Evolutionary conservation across 2,329 filamentous ascomycete species (phyloP).

Genomic region (Fusarium duplospermum): DNA sequence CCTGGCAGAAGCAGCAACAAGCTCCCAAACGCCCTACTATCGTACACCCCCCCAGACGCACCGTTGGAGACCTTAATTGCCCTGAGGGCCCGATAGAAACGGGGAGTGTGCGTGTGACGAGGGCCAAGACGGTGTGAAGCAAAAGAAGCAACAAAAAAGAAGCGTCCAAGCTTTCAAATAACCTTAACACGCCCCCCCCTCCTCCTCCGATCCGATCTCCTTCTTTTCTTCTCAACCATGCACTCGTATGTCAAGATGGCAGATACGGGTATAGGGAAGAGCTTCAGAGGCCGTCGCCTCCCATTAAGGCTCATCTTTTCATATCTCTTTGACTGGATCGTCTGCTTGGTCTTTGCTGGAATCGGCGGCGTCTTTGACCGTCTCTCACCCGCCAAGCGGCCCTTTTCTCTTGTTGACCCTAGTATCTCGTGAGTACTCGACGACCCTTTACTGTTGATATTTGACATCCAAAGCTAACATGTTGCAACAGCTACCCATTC

Average conservation of each 20-base stretch:
- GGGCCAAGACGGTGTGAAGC: not conserved
- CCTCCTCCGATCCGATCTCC: constrained; percentile 17
- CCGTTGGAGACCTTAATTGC: not conserved
- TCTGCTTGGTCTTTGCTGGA: constrained; percentile 69
- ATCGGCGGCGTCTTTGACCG: constrained; percentile 69
- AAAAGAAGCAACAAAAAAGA: not conserved
- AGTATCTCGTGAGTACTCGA: constrained; percentile 73
- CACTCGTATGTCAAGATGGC: constrained; percentile 43
- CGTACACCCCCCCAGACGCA: not conserved
- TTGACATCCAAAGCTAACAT: constrained; percentile 5
- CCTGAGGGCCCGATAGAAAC: not conserved
- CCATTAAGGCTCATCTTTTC: constrained; percentile 63
- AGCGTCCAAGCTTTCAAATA: constrained; percentile 3
- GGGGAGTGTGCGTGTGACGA: constrained; percentile 1
- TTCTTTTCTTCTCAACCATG: constrained; percentile 19
- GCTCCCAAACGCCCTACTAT: not conserved
- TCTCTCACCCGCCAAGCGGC: constrained; percentile 72
- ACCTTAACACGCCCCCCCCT: constrained; percentile 2
- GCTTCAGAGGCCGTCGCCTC: constrained; percentile 39
- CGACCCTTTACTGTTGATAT: not conserved
- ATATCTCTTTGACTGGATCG: constrained; percentile 80
- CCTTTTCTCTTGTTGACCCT: constrained; percentile 78
- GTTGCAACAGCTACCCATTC: constrained; percentile 71
- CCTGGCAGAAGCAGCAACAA: not conserved
- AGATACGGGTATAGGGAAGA: constrained; percentile 35